These are phyloP conservation scores for Leccinum imitatum DNA, from an alignment of 768 basidiomycete species.

Conservation along the genomic window DNA sequence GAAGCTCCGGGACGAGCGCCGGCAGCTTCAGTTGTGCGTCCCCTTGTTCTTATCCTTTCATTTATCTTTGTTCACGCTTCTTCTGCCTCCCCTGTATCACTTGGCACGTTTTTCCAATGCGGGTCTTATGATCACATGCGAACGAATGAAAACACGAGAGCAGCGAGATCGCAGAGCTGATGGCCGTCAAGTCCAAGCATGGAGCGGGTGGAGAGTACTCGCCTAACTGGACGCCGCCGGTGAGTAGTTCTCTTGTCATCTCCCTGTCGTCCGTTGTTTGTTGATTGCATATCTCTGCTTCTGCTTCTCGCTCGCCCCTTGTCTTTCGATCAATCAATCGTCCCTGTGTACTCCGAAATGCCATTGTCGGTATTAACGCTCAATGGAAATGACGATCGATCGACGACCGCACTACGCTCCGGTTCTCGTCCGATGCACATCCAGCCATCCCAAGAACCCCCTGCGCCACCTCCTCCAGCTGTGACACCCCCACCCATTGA, in stretches of 20 bases:
- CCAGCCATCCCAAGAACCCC: conserved; percentile 35
- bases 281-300: not conserved
- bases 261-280: not conserved
- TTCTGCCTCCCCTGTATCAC: not conserved
- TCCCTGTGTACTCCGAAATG: not conserved
- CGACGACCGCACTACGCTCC: not conserved
- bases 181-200: conserved; percentile 81
- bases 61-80: not conserved
- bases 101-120: not conserved
- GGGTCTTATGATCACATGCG: not conserved
- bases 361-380: not conserved
- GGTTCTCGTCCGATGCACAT: not conserved
- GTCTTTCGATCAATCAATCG: not conserved
- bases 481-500: conserved; percentile 48
- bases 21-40: conserved; percentile 55
- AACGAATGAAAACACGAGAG: not conserved
- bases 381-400: not conserved
- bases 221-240: conserved; percentile 70
- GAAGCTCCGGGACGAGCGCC: conserved; percentile 57
- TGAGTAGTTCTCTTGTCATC: conserved; percentile 27
- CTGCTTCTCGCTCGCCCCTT: conserved; percentile 1
- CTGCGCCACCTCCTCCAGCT: conserved; percentile 37
- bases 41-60: not conserved
- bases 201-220: conserved; percentile 77
- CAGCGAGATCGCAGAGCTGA: conserved; percentile 83